phyloP scores from a whole-genome alignment of 164 flowering plant genomes.

The Brasenia schreberi region DNA sequence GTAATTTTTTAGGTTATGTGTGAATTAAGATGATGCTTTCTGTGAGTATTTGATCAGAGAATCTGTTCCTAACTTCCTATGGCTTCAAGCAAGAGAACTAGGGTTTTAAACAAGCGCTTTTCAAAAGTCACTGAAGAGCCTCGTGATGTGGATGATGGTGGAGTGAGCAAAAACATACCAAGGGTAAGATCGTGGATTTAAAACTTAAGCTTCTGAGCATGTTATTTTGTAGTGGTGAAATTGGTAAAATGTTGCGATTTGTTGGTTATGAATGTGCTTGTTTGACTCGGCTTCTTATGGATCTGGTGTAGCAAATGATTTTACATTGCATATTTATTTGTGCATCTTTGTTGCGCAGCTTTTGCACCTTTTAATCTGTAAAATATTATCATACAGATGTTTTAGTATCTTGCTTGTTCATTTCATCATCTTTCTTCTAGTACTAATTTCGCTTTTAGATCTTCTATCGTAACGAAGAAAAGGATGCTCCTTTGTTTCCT shows the following conservation, averaged over 20 bases:
- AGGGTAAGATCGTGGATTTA: conserved; percentile 26
- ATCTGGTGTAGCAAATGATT: not conserved
- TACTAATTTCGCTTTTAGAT: no score
- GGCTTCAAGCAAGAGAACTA: conserved; percentile 44
- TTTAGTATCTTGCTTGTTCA: not conserved
- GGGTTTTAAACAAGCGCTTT: conserved; percentile 32
- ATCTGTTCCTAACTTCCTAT: conserved; percentile 16
- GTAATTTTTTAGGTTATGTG: no score
- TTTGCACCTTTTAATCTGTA: not conserved
- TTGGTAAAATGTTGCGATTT: not conserved
- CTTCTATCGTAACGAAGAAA: no score
- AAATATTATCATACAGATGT: not conserved
- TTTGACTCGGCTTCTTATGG: not conserved
- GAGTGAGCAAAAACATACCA: conserved; percentile 25
- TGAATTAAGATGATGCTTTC: not conserved
- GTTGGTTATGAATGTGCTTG: not conserved
- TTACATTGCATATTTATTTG: not conserved
- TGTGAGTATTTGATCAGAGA: not conserved
- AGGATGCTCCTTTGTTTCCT: no score
- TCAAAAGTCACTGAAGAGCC: conserved; percentile 29
- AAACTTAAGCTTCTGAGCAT: not conserved
- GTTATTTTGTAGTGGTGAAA: not conserved
- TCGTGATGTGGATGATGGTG: conserved; percentile 32
- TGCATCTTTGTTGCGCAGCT: not conserved
- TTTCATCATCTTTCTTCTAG: no score